Conservation (phyloP, 164 flowering plant genomes). For the Tinospora cordifolia region DNA sequence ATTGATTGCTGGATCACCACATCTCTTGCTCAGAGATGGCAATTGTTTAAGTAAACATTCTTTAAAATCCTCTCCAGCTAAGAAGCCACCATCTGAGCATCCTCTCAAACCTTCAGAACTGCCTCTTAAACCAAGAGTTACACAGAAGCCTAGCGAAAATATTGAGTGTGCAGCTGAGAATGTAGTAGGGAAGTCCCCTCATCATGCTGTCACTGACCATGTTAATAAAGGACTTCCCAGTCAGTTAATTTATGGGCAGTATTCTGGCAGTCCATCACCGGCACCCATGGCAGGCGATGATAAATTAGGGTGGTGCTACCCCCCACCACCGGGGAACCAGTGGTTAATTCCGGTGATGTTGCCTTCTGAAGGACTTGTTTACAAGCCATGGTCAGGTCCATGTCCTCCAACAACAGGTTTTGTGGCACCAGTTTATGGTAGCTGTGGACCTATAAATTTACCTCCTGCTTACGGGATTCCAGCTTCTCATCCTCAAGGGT, state of each 20-base stretch:
- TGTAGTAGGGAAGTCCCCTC: slow-evolving; percentile 37
- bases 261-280: slow-evolving; percentile 17
- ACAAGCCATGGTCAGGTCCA: slow-evolving; percentile 68
- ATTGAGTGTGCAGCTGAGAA: slow-evolving; percentile 40
- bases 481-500: slow-evolving; percentile 35
- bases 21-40: slow-evolving; percentile 34
- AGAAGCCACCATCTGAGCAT: slow-evolving; percentile 32
- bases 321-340: slow-evolving; percentile 50
- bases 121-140: slow-evolving; percentile 29
- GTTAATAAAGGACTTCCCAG: slow-evolving; percentile 17
- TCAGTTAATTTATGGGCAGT: slow-evolving; percentile 23
- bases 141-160: slow-evolving; percentile 26
- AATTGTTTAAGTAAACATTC: slow-evolving; percentile 27
- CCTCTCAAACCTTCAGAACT: slow-evolving; percentile 25
- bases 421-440: slow-evolving; percentile 41
- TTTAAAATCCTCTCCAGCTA: slow-evolving; percentile 19
- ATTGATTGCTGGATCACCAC: slow-evolving; percentile 59
- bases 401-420: slow-evolving; percentile 44
- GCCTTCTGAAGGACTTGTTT: slow-evolving; percentile 87
- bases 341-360: slow-evolving; percentile 87
- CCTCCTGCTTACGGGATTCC: slow-evolving; percentile 43
- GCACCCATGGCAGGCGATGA: slow-evolving; percentile 26
- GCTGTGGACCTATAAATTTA: slow-evolving; percentile 23
- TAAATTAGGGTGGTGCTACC: slow-evolving; percentile 40
- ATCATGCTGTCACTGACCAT: slow-evolving; percentile 28